Percentiles rank a stretch among this genome's conserved stretches.
Conservation (phyloP, 805 yeast genomes). For the Candida qinlingensis region DNA sequence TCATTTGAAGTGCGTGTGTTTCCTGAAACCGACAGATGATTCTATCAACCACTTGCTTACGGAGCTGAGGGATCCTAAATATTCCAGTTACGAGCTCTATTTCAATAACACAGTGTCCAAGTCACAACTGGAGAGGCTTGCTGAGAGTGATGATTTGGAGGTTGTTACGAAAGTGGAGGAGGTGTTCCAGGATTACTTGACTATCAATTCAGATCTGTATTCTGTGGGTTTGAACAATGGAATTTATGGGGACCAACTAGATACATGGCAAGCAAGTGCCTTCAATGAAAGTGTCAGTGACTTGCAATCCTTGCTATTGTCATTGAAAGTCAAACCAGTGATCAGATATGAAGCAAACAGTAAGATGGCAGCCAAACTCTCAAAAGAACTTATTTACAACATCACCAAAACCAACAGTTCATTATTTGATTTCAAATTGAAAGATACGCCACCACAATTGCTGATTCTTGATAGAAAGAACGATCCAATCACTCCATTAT, state of each 20-base stretch:
- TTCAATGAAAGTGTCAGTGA: slow-evolving; percentile 38
- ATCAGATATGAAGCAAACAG: slow-evolving; percentile 76
- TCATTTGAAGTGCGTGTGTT: slow-evolving; percentile 76
- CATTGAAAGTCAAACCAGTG: slow-evolving; percentile 72
- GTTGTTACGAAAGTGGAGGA: slow-evolving; percentile 73
- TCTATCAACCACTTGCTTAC: slow-evolving; percentile 53
- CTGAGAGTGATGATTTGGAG: slow-evolving; percentile 87
- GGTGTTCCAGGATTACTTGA: slow-evolving; percentile 76
- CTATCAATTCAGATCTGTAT: slow-evolving; percentile 67
- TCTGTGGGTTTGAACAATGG: slow-evolving; percentile 32
- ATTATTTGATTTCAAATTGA: slow-evolving; percentile 59
- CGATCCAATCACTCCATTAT: slow-evolving; percentile 90
- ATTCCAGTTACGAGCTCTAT: slow-evolving; percentile 68
- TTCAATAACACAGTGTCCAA: slow-evolving; percentile 76
- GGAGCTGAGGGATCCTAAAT: slow-evolving; percentile 77
- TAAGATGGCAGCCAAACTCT: slow-evolving; percentile 56
- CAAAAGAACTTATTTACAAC: slow-evolving; percentile 57
- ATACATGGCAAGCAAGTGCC: slow-evolving; percentile 41
- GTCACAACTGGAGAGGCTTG: slow-evolving; percentile 75
- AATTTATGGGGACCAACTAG: slow-evolving; percentile 32
- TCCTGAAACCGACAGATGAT: slow-evolving; percentile 65
- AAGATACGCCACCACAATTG: slow-evolving; percentile 68
- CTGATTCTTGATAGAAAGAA: slow-evolving; percentile 75
- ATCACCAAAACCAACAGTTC: slow-evolving; percentile 50
- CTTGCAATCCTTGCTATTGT: slow-evolving; percentile 54